These are phyloP conservation scores for Emiliania huxleyi DNA, from an alignment of 78 protist genomes.

Conservation along the genomic window DNA sequence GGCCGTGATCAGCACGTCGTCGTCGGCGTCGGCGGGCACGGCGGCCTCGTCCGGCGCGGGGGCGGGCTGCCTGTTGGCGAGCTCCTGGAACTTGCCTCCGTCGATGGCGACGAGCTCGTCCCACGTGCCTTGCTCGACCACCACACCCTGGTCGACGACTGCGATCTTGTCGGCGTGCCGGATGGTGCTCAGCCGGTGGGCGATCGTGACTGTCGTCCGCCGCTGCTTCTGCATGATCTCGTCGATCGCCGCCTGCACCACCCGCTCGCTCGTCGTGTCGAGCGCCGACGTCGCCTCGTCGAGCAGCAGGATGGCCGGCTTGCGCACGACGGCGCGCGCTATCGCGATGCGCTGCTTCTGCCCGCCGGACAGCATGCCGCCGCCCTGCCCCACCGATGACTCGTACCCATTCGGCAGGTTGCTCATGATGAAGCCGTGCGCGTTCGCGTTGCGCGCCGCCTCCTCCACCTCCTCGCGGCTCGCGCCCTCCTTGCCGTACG, in stretches of 20 bases:
- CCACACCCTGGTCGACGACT: conserved; percentile 74
- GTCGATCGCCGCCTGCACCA: conserved; percentile 72
- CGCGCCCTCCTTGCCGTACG: conserved; percentile 62
- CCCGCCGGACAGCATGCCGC: conserved; percentile 90
- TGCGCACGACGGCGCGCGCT: conserved; percentile 88
- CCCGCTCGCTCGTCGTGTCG: conserved; percentile 80
- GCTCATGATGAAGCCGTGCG: conserved; percentile 80
- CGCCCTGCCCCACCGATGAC: conserved; percentile 86
- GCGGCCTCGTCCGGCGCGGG: neutral
- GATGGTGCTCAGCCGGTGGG: conserved; percentile 92
- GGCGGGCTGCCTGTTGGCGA: neutral
- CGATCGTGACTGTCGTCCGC: conserved; percentile 79
- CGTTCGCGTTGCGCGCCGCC: conserved; percentile 88
- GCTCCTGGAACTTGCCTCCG: conserved; percentile 19
- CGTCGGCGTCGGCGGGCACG: neutral
- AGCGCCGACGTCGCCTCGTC: conserved; percentile 93
- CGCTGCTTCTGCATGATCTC: neutral
- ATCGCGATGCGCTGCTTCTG: conserved; percentile 92
- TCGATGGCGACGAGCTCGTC: conserved; percentile 55
- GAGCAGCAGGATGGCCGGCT: conserved; percentile 88
- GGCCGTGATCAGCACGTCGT: too few species aligned
- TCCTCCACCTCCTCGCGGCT: neutral
- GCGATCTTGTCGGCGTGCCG: conserved; percentile 75
- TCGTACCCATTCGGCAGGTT: conserved; percentile 78
- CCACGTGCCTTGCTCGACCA: conserved; percentile 80